Evolutionary conservation across 495 filamentous ascomycete genomes (phyloP), one percentile per base, ranked within the genome.

Genomic region (Hypoxylon fragiforme): DNA sequence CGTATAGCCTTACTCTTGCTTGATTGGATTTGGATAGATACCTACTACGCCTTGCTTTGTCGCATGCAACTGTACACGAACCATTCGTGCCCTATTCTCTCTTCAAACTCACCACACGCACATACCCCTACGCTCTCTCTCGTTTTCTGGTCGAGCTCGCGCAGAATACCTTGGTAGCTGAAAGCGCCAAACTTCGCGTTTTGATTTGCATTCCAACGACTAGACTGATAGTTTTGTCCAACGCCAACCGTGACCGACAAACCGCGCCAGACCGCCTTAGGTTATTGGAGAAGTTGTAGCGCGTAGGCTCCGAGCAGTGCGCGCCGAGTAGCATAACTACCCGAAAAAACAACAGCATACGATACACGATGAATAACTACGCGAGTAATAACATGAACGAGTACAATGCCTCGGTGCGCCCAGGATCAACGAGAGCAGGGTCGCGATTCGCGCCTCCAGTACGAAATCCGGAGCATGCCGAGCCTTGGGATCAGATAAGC

Each of bases 401-500:
- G 1, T 67, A 67, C 51, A 41, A 40, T 24, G 20, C 57, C 14
- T 64, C 64, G 3, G 53, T 57, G 54, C 64, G 64, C n/a, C 61
- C 64, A 7, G 64, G 61, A 3, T 48, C 61, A 0, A 31, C 62
- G 18, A 51, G 64, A n/a, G 43, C 62, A 16, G 61, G 61, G n/a
- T 51, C 61, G 57, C 61, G 64, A 22, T 67, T 57, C 26, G 57
- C 64, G 9, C 42, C 56, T 2, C 60, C 62, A 75, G 54, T 73
- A 49, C 61, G 61, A 21, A 64, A 64, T 51, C 53, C 61, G 31
- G 64, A 67, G 28, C 50, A 40, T 40, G 40, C 77, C 69, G 51
- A 77, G 73, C 61, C 57, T 3, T 67, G 64, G 64, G 64, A 67
- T 35, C 64, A 67, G 7, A 60, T 94, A 62, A 89, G 81, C 16